Evolutionary conservation across 2,329 filamentous ascomycete genomes (phyloP).

Genomic region (Immersiporthe knoxdaviesiana): DNA sequence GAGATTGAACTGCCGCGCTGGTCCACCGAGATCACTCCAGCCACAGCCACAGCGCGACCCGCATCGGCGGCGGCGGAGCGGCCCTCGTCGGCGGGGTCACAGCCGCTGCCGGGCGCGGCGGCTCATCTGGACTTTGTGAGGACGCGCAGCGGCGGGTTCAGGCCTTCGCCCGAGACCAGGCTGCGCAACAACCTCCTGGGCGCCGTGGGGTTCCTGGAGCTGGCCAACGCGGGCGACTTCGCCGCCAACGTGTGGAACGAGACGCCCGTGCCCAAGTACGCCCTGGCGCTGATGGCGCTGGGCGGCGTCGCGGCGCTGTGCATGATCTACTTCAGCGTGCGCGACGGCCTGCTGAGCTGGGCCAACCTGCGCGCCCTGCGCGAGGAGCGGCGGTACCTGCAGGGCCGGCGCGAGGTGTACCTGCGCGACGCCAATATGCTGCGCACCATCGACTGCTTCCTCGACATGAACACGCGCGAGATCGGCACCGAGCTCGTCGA

Average conservation of each 20-base stretch:
- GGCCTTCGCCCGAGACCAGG: slow-evolving; percentile 24
- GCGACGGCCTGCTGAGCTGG: slow-evolving; percentile 48
- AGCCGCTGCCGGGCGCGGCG: slow-evolving; percentile 26
- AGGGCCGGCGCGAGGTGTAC: slow-evolving; percentile 29
- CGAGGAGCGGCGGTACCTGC: slow-evolving; percentile 43
- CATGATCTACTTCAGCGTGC: slow-evolving; percentile 49
- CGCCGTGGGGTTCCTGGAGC: slow-evolving; percentile 54
- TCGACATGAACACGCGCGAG: slow-evolving; percentile 53
- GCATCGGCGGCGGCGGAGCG: slow-evolving; percentile 1
- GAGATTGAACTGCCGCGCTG: slow-evolving; percentile 13
- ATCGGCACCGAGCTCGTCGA: slow-evolving; percentile 55
- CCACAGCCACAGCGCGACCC: neutral
- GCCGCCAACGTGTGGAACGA: slow-evolving; percentile 62
- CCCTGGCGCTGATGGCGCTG: slow-evolving; percentile 55
- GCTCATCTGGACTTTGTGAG: slow-evolving; percentile 23
- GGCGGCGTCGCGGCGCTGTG: slow-evolving; percentile 52
- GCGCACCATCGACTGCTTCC: slow-evolving; percentile 40
- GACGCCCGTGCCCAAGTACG: slow-evolving; percentile 52
- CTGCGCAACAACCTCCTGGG: slow-evolving; percentile 32
- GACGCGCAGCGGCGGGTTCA: slow-evolving; percentile 17
- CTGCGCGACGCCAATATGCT: slow-evolving; percentile 31
- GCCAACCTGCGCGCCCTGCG: slow-evolving; percentile 51
- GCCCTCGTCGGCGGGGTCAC: slow-evolving; percentile 16
- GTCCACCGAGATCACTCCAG: slow-evolving; percentile 23
- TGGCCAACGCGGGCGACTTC: slow-evolving; percentile 60